phyloP scores from a whole-genome alignment of 1,284 basidiomycete species.

The Rhizoctonia solani region DNA sequence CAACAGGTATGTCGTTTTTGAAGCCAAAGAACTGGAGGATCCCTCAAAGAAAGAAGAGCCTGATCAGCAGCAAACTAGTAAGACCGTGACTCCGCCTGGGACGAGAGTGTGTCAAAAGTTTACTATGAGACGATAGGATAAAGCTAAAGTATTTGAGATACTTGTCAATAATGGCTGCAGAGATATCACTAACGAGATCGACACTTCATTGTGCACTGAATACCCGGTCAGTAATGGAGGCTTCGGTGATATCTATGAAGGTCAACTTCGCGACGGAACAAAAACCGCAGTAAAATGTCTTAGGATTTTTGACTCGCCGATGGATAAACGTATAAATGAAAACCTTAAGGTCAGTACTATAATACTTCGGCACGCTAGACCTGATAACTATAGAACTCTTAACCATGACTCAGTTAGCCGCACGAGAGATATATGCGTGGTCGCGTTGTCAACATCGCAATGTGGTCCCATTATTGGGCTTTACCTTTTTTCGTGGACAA shows the following conservation, averaged over 20 bases:
- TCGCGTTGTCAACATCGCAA: conserved; percentile 3
- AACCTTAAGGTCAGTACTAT: too few relatives aligned
- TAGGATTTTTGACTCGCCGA: neutral
- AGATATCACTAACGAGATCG: neutral
- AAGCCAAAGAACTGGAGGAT: neutral
- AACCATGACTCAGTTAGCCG: neutral
- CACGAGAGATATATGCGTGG: conserved; percentile 4
- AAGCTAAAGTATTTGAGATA: neutral
- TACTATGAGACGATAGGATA: neutral
- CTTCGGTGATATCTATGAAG: neutral
- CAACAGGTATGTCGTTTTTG: neutral
- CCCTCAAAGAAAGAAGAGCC: neutral
- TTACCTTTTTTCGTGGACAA: neutral
- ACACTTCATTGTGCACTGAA: neutral
- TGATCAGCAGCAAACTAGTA: neutral
- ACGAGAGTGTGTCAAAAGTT: neutral
- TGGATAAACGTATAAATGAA: neutral
- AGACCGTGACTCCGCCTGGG: neutral
- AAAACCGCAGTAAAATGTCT: conserved; percentile 11
- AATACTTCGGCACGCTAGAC: too few relatives aligned
- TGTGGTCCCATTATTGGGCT: neutral
- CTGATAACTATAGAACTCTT: too few relatives aligned
- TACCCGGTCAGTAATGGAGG: neutral
- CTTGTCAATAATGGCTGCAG: neutral
- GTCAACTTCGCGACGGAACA: neutral